Percentiles rank a stretch among this genome's conserved stretches.
phyloP scores from a whole-genome alignment of 2,329 filamentous ascomycete species.

The Botrytis medusae region DNA sequence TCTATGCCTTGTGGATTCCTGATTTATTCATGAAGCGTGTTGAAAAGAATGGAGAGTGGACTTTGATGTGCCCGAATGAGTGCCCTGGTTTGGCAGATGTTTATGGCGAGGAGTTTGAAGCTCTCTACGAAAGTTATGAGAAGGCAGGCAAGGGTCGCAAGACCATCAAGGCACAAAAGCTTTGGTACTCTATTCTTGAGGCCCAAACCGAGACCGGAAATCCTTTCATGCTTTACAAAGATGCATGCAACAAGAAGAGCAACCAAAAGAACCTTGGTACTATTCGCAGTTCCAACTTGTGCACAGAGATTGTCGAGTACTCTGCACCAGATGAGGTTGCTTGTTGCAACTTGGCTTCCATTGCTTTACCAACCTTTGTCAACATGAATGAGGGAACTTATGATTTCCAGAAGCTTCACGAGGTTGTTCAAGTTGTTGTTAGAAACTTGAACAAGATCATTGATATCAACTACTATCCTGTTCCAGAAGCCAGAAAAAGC shows the following conservation, averaged over 20 bases:
- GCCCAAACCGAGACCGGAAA: slow-evolving; percentile 98
- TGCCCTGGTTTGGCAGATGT: slow-evolving; percentile 92
- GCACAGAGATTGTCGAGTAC: slow-evolving; percentile 98
- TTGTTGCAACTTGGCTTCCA: slow-evolving; percentile 94
- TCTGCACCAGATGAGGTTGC: slow-evolving; percentile 96
- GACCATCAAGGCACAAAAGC: slow-evolving; percentile 95
- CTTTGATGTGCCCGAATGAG: slow-evolving; percentile 96
- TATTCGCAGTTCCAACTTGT: slow-evolving; percentile 97
- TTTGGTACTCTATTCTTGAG: slow-evolving; percentile 98
- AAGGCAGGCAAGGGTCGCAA: slow-evolving; percentile 80
- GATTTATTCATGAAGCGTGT: slow-evolving; percentile 99
- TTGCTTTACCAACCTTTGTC: slow-evolving; percentile 88
- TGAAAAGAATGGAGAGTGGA: slow-evolving; percentile 95
- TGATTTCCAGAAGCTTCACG: slow-evolving; percentile 95
- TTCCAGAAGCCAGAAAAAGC: slow-evolving; percentile 87
- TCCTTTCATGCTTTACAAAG: slow-evolving; percentile 99
- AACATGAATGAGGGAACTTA: slow-evolving; percentile 82
- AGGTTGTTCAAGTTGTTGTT: slow-evolving; percentile 88
- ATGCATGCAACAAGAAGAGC: slow-evolving; percentile 97
- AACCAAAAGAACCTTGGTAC: slow-evolving; percentile 99
- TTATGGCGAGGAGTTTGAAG: slow-evolving; percentile 96
- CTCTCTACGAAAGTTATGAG: slow-evolving; percentile 92
- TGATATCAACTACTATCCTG: slow-evolving; percentile 98
- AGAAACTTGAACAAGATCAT: slow-evolving; percentile 98
- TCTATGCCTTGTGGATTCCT: slow-evolving; percentile 97